phyloP scores from a whole-genome alignment of 148 eudicot species.

The Polygonum maritimum region DNA sequence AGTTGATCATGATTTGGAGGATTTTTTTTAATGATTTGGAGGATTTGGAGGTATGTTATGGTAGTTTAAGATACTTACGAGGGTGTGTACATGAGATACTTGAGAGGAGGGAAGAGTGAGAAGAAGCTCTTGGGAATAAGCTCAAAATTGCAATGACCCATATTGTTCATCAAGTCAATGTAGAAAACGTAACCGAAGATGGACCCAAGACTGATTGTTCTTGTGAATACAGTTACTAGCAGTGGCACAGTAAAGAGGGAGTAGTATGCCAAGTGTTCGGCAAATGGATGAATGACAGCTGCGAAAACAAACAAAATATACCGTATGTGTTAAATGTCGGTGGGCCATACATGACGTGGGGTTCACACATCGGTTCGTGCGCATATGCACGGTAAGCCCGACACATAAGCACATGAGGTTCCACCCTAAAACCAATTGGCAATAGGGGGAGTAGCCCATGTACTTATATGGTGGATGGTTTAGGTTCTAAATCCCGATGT shows the following conservation, averaged over 20 bases:
- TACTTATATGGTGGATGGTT: too few relatives aligned
- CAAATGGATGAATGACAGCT: constrained; percentile 6
- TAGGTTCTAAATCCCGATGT: too few relatives aligned
- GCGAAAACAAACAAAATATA: not conserved
- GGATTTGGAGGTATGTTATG: too few relatives aligned
- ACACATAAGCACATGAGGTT: too few relatives aligned
- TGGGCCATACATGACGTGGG: too few relatives aligned
- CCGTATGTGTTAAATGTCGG: too few relatives aligned
- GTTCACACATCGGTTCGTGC: too few relatives aligned
- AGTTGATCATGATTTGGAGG: not conserved
- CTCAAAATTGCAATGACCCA: constrained; percentile 43
- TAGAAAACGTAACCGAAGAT: constrained; percentile 20
- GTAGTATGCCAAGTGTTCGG: constrained; percentile 15
- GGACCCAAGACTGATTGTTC: constrained; percentile 17
- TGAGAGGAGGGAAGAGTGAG: constrained; percentile 29
- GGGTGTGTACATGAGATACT: constrained; percentile 2
- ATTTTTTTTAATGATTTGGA: too few relatives aligned
- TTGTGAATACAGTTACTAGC: constrained; percentile 4
- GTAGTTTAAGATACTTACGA: not conserved
- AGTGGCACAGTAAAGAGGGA: constrained; percentile 21
- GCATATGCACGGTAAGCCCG: too few relatives aligned
- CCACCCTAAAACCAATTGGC: too few relatives aligned
- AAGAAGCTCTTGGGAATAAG: constrained; percentile 22
- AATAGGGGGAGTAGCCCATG: too few relatives aligned
- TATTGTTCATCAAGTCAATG: constrained; percentile 37